phyloP scores from a whole-genome alignment of 1,284 basidiomycete species.

The Tilletia indica region DNA sequence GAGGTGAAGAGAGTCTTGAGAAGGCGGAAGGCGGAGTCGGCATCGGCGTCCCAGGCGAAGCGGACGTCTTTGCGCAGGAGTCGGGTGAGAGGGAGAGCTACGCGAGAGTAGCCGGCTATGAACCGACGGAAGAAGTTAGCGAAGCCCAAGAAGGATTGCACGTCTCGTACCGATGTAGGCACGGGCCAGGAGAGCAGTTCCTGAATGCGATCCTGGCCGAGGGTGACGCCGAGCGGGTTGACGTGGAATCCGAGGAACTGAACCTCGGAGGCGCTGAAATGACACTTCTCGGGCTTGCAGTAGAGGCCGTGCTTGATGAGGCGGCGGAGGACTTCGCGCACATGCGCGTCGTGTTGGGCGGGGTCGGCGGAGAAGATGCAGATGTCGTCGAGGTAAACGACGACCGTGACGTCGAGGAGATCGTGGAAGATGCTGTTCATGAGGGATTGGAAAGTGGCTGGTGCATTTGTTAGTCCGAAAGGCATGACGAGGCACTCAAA shows the following conservation, averaged over 20 bases:
- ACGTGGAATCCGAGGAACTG: conserved; percentile 60
- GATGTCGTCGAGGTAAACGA: no score
- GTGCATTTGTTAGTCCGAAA: conserved; percentile 24
- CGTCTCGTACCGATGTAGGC: conserved; percentile 46
- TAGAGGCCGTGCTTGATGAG: conserved; percentile 15
- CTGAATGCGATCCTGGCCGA: conserved; percentile 59
- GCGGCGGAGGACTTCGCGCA: conserved; percentile 2
- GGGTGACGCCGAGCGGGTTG: conserved; percentile 47
- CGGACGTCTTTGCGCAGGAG: neutral
- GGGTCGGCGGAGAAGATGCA: neutral
- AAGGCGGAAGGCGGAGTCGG: conserved; percentile 54
- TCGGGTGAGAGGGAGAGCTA: neutral
- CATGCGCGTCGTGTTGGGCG: neutral
- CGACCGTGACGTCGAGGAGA: conserved; percentile 12
- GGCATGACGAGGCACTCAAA: conserved; percentile 30
- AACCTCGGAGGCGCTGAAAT: conserved; percentile 29
- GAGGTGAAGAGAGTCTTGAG: conserved; percentile 54
- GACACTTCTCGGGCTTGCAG: conserved; percentile 20
- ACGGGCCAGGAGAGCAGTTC: conserved; percentile 57
- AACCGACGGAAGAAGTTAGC: conserved; percentile 18
- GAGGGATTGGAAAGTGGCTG: conserved; percentile 8
- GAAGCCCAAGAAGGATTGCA: conserved; percentile 11
- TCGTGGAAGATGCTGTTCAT: conserved; percentile 16
- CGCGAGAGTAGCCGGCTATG: conserved; percentile 13
- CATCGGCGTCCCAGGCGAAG: conserved; percentile 36